Base-by-base conservation (phyloP, 306 rosid species). In the Astragalus glycyphyllos region DNA sequence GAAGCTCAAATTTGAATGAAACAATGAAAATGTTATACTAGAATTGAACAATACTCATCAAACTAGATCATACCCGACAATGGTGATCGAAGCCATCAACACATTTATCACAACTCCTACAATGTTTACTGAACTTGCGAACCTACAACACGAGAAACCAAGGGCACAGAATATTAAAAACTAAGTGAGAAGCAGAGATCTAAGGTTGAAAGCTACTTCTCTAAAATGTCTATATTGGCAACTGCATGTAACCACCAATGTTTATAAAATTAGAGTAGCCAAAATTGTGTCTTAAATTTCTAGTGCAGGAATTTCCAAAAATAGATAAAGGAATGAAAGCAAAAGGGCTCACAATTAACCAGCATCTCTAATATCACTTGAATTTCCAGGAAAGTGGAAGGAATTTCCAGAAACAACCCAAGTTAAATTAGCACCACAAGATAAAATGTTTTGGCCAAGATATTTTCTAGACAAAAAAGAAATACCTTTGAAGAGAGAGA, bases 81-180 rank as follows among this genome's bases (percentile, higher is more conserved):
- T 93, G 98, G 81, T 93, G 98, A 87, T 93, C 98, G 61, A 93
- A 93, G 37, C 96, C 98, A 72, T 90, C 96, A 47, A 93, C 97
- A 77, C 98, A 93, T 76, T 93, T 93, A 79, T 93, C 98, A 83
- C 98, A 93, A 74, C 98, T 93, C 86, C 98, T 83, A 82, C 98
- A 93, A 67, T 93, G 98, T 72, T 93, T 93, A 80, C 98, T 93
- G 90, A 87, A 93, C 81, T 89, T 89, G 79, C 96, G 96, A 61
- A 93, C 98, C 98, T 93, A 85, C 72, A 84, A 70, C 71, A 76
- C 49, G 45, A 55, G 59, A 79, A 78, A 46, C 17, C 76, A 61
- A 63, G 60, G 49, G 38, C 4, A 15, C 23, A 4, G 59, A 49
- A 63, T 53, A 20, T 32, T 31, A 41, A 59, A 60, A 42, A 75